Percentiles rank a stretch among this genome's conserved stretches.
Evolutionary conservation across 2,329 filamentous ascomycete species (phyloP).

Genomic region (Didymella pinodella): DNA sequence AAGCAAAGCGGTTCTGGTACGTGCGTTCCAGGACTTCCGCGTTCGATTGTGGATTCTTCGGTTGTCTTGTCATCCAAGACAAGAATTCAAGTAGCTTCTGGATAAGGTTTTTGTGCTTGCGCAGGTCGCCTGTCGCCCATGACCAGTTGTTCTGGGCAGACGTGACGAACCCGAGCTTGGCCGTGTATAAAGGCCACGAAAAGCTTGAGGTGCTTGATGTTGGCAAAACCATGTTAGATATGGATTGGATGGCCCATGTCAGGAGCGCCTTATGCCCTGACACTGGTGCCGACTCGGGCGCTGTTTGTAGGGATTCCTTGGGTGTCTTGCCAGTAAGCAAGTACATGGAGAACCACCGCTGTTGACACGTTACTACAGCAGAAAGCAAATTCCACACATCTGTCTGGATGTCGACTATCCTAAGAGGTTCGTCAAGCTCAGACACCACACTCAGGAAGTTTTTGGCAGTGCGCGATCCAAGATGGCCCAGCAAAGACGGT

Average conservation of each 20-base stretch:
- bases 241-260: conserved; percentile 72
- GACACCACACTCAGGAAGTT: conserved; percentile 83
- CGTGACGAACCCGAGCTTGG: conserved; percentile 85
- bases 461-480: conserved; percentile 82
- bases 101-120: conserved; percentile 77
- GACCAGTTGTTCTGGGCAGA: conserved; percentile 94
- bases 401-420: conserved; percentile 69
- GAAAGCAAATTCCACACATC: conserved; percentile 87
- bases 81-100: conserved; percentile 75
- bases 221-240: conserved; percentile 71
- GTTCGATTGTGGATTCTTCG: conserved; percentile 35
- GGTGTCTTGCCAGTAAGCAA: conserved; percentile 88
- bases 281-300: conserved; percentile 51
- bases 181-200: conserved; percentile 64
- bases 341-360: conserved; percentile 96
- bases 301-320: conserved; percentile 71
- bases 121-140: conserved; percentile 85
- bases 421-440: conserved; percentile 77
- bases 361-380: conserved; percentile 83
- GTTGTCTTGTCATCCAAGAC: conserved; percentile 51
- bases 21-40: conserved; percentile 36
- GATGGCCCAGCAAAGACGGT: conserved; percentile 89
- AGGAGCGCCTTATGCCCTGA: conserved; percentile 72
- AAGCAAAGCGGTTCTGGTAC: conserved; percentile 67
- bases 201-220: conserved; percentile 56